Conservation (phyloP, 2,329 filamentous ascomycete genomes). For the Nothophoma quercina region DNA sequence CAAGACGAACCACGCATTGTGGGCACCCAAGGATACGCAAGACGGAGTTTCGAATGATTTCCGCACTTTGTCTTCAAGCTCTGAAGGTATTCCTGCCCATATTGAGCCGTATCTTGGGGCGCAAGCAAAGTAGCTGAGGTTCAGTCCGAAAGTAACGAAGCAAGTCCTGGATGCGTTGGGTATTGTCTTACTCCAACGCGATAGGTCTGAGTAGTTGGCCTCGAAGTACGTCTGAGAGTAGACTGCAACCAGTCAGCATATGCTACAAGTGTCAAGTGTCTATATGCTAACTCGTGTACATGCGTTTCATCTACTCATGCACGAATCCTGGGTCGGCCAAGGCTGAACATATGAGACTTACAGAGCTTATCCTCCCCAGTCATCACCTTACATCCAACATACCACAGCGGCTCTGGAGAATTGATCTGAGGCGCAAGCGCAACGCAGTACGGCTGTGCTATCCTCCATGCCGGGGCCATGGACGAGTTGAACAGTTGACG, state of each 20-base stretch:
- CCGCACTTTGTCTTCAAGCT: constrained; percentile 43
- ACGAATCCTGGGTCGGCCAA: constrained; percentile 5
- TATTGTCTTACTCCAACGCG: constrained; percentile 38
- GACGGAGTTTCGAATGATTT: constrained; percentile 43
- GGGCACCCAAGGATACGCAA: constrained; percentile 39
- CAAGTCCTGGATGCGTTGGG: constrained; percentile 37
- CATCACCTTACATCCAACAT: constrained; percentile 43
- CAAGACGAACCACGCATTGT: constrained; percentile 45
- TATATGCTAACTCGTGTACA: not conserved
- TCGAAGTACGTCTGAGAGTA: constrained; percentile 45
- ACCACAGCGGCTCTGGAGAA: constrained; percentile 43
- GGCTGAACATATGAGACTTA: constrained; percentile 27
- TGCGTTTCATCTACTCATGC: constrained; percentile 11
- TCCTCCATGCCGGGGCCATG: constrained; percentile 42
- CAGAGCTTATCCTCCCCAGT: constrained; percentile 47
- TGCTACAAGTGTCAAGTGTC: not conserved
- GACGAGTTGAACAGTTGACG: constrained; percentile 44
- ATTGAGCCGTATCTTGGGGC: constrained; percentile 43
- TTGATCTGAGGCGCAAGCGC: constrained; percentile 42
- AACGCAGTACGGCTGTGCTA: constrained; percentile 44
- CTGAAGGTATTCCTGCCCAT: constrained; percentile 44
- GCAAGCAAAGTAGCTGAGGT: constrained; percentile 42
- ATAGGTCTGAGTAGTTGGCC: constrained; percentile 40
- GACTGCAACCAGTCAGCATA: constrained; percentile 33
- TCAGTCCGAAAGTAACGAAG: constrained; percentile 45